phyloP scores from a whole-genome alignment of 1,139 yeast genomes.

The Blastobotrys illinoisensis region DNA sequence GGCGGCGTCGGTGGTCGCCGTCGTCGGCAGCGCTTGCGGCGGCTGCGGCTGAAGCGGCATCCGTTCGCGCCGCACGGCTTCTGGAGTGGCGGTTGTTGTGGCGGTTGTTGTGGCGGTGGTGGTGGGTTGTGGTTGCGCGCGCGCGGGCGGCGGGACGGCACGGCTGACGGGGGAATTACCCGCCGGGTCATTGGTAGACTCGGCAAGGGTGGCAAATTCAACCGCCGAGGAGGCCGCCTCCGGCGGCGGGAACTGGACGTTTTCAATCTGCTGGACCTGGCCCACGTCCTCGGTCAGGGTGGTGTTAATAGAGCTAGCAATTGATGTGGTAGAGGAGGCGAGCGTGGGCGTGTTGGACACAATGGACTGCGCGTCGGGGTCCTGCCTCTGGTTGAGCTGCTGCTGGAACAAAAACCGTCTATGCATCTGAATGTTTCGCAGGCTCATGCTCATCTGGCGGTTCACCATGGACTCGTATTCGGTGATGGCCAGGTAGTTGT shows the following conservation, averaged over 20 bases:
- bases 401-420: conserved; percentile 1
- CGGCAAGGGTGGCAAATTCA: neutral
- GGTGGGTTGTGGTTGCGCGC: neutral
- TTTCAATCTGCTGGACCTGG: neutral
- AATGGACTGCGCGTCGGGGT: neutral
- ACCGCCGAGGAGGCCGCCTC: neutral
- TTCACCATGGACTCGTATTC: conserved; percentile 2
- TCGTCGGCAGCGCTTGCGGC: neutral
- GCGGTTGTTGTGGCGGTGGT: neutral
- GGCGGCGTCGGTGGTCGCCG: neutral
- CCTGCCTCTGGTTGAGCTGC: neutral
- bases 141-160: neutral
- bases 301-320: neutral
- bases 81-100: neutral
- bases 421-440: neutral
- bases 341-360: neutral
- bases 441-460: neutral
- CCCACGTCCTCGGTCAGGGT: neutral
- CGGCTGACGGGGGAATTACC: neutral
- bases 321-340: neutral
- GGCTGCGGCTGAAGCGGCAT: neutral
- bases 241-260: neutral
- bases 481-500: conserved; percentile 53
- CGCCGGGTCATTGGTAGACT: neutral
- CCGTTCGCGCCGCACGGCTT: neutral